phyloP scores from a whole-genome alignment of 192 early-diverging fungal species.

The Thamnidium elegans region DNA sequence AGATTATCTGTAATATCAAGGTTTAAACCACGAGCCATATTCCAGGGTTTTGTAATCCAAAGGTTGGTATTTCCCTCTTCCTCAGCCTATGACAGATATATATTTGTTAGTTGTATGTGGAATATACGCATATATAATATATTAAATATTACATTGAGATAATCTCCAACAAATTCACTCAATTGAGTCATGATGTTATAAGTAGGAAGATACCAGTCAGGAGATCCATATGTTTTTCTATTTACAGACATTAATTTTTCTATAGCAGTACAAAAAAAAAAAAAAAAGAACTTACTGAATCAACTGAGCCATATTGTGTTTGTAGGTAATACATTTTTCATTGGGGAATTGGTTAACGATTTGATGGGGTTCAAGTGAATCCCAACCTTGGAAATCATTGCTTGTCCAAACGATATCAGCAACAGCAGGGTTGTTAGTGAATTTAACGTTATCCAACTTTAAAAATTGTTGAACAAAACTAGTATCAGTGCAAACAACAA shows the following conservation, averaged over 20 bases:
- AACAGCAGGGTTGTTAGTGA: slow-evolving; percentile 32
- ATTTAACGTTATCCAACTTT: slow-evolving; percentile 36
- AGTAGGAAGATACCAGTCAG: slow-evolving; percentile 39
- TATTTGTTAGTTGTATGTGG: not conserved
- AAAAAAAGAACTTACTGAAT: slow-evolving; percentile 30
- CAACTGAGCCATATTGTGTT: slow-evolving; percentile 40
- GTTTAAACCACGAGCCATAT: slow-evolving; percentile 42
- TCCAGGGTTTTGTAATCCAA: slow-evolving; percentile 49
- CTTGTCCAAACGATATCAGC: slow-evolving; percentile 47
- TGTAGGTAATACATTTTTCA: slow-evolving; percentile 43
- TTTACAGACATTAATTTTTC: not conserved
- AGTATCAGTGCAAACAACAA: slow-evolving; percentile 39
- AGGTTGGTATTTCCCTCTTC: slow-evolving; percentile 37
- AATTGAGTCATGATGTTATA: slow-evolving; percentile 43
- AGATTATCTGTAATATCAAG: slow-evolving; percentile 39
- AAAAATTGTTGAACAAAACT: slow-evolving; percentile 42
- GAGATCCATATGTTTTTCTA: slow-evolving; percentile 16
- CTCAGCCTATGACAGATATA: slow-evolving; percentile 25
- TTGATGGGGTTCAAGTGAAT: slow-evolving; percentile 37
- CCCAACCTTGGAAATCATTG: slow-evolving; percentile 43
- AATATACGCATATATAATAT: not conserved
- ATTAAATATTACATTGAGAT: slow-evolving; percentile 15
- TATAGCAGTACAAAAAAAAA: not conserved
- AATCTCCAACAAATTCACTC: slow-evolving; percentile 42
- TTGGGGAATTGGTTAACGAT: slow-evolving; percentile 45